Conservation (phyloP, 2,329 filamentous ascomycete species). For the Ceratocystis variospora region DNA sequence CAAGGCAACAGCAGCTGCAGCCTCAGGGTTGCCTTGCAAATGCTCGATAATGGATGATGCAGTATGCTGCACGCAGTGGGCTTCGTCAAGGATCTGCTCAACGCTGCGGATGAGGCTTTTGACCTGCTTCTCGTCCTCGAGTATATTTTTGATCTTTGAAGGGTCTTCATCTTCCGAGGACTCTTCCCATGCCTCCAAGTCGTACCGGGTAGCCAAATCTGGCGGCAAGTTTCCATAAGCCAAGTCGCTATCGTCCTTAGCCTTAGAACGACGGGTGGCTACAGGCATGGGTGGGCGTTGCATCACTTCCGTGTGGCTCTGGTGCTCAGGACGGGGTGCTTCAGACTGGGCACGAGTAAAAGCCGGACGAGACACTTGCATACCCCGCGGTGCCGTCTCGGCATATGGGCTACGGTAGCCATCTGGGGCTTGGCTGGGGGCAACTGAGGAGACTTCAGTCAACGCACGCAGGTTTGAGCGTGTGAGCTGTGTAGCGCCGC, state of each 20-base stretch:
- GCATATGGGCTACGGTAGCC: conserved; percentile 30
- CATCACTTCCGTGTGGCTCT: conserved; percentile 26
- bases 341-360: conserved; percentile 26
- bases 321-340: conserved; percentile 29
- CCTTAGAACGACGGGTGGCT: conserved; percentile 25
- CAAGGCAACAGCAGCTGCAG: conserved; percentile 83
- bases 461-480: conserved; percentile 39
- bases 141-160: conserved; percentile 31
- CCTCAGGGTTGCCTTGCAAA: conserved; percentile 58
- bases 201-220: conserved; percentile 41
- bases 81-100: conserved; percentile 68
- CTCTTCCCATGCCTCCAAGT: conserved; percentile 25
- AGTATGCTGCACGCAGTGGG: conserved; percentile 74
- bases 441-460: conserved; percentile 38
- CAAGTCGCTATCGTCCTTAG: conserved; percentile 71
- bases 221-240: conserved; percentile 77
- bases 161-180: conserved; percentile 25
- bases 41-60: conserved; percentile 71
- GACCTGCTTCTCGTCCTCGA: conserved; percentile 41
- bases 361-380: conserved; percentile 23
- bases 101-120: conserved; percentile 55
- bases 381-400: conserved; percentile 29
- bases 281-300: conserved; percentile 7
- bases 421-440: conserved; percentile 28
- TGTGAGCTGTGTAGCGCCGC: conserved; percentile 32